Conservation (phyloP, 306 rosid genomes). For the Elaeagnus macrophylla region DNA sequence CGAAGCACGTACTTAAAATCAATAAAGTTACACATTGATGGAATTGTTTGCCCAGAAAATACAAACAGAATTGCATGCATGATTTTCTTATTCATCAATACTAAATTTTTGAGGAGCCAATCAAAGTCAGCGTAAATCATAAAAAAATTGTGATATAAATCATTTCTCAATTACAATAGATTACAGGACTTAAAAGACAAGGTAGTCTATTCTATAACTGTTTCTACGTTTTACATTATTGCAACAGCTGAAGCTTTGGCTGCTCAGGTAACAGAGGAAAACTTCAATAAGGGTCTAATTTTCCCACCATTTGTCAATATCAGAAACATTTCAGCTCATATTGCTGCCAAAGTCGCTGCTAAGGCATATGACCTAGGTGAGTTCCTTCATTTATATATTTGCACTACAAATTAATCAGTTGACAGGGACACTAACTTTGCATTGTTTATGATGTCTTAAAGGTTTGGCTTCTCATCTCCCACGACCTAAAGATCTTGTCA, state of each 20-base stretch:
- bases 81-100: too few species aligned
- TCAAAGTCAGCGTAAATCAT: too few species aligned
- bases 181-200: too few species aligned
- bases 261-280: conserved; percentile 58
- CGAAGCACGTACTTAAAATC: too few species aligned
- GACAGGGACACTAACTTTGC: neutral
- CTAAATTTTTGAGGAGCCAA: too few species aligned
- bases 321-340: conserved; percentile 89
- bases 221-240: neutral
- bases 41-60: too few species aligned
- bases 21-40: too few species aligned
- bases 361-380: conserved; percentile 81
- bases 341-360: conserved; percentile 90
- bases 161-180: too few species aligned
- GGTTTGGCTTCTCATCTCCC: conserved; percentile 93
- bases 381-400: conserved; percentile 14
- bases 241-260: conserved; percentile 92
- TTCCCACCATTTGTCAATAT: conserved; percentile 94
- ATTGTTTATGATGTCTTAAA: conserved; percentile 21
- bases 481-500: conserved; percentile 81
- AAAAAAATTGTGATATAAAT: neutral
- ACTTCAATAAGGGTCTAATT: conserved; percentile 73
- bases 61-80: too few species aligned
- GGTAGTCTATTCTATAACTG: too few species aligned
- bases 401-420: neutral